These are phyloP conservation scores for Thelonectria rubi DNA, from an alignment of 2,329 filamentous ascomycete species.

Conservation along the genomic window DNA sequence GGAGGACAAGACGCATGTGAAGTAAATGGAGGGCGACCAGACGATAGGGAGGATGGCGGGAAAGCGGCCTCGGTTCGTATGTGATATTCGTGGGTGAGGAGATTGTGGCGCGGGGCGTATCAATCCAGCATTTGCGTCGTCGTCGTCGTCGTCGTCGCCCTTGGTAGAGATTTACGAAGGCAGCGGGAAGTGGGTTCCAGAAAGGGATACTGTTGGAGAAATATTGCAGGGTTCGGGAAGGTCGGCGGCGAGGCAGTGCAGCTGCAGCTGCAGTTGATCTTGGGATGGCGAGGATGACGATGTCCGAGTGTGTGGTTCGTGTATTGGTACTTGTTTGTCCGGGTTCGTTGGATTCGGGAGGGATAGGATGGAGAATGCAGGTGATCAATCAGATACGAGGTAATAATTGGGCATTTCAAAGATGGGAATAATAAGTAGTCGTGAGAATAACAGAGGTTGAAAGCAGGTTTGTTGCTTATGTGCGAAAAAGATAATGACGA, in stretches of 20 bases:
- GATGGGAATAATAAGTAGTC: neutral
- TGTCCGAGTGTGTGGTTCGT: conserved; percentile 11
- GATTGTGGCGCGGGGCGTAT: neutral
- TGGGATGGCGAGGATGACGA: conserved; percentile 17
- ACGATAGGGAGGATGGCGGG: conserved; percentile 14
- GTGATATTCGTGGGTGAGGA: neutral
- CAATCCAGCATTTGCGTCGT: conserved; percentile 7
- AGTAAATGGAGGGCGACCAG: conserved; percentile 18
- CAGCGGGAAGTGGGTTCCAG: neutral
- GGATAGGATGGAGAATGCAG: neutral
- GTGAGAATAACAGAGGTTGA: neutral
- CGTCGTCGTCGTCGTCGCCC: conserved; percentile 8
- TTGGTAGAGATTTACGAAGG: conserved; percentile 1
- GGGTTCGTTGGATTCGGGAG: conserved; percentile 20
- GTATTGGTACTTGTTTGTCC: conserved; percentile 2
- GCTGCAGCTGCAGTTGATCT: neutral
- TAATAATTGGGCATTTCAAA: neutral
- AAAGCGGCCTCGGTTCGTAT: conserved; percentile 7
- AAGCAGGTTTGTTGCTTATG: conserved; percentile 4
- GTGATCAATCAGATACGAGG: neutral
- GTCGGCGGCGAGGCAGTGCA: conserved; percentile 19
- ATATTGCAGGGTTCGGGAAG: conserved; percentile 14
- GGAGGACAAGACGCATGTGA: conserved; percentile 5
- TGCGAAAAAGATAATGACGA: conserved; percentile 8
- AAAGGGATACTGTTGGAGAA: conserved; percentile 1